Percentiles rank a stretch among this genome's conserved stretches.
Conservation (phyloP, 768 basidiomycete species). For the Mycena maculata region DNA sequence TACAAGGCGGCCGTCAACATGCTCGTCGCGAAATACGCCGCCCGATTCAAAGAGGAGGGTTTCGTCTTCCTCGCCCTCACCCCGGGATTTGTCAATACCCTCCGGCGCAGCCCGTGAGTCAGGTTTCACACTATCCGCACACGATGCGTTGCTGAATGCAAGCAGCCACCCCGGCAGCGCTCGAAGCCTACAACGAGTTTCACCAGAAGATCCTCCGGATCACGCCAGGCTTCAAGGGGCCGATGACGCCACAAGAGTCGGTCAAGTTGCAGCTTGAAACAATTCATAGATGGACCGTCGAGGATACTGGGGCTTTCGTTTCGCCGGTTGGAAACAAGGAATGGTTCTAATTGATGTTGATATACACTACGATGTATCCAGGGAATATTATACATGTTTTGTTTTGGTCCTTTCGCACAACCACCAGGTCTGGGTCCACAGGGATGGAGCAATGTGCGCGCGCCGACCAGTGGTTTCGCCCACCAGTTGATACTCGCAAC, state of each 20-base stretch:
- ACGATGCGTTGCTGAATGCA: background rate
- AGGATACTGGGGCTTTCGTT: constrained; percentile 21
- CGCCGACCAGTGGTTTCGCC: too few species aligned
- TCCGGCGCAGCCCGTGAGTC: background rate
- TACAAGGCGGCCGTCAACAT: constrained; percentile 54
- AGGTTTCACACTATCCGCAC: background rate
- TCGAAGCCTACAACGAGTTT: background rate
- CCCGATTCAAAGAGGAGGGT: constrained; percentile 44
- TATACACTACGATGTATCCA: too few species aligned
- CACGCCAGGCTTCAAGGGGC: constrained; percentile 15
- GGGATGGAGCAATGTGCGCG: too few species aligned
- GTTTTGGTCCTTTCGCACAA: too few species aligned
- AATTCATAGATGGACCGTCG: constrained; percentile 9
- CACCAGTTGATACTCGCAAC: too few species aligned
- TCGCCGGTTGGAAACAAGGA: too few species aligned
- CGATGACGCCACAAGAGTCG: constrained; percentile 14
- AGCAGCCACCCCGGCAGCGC: too few species aligned
- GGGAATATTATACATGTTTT: too few species aligned
- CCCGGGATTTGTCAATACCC: constrained; percentile 52
- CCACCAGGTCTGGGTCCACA: too few species aligned
- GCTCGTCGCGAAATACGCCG: constrained; percentile 51
- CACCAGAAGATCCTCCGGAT: background rate
- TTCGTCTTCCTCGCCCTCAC: constrained; percentile 50
- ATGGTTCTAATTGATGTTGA: too few species aligned
- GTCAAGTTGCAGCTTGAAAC: constrained; percentile 22